Evolutionary conservation across 1,284 basidiomycete genomes (phyloP).

Genomic region (Apiotrichum gamsii): DNA sequence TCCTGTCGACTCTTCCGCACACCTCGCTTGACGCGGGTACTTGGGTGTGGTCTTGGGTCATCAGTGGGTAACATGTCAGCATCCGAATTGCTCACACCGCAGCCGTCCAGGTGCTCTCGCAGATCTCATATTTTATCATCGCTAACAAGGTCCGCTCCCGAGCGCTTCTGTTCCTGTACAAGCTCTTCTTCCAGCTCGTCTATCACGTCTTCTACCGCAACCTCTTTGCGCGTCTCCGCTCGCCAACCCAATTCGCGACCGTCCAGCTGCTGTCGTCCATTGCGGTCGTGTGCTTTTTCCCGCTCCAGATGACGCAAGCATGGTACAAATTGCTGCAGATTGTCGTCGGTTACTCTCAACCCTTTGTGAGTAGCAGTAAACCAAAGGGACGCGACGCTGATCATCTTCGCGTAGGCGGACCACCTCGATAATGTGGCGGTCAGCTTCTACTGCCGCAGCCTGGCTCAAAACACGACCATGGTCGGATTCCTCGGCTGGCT

Average conservation of each 20-base stretch:
- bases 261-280: constrained; percentile 54
- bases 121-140: constrained; percentile 51
- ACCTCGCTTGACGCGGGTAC: constrained; percentile 53
- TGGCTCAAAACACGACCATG: constrained; percentile 56
- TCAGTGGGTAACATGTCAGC: constrained; percentile 34
- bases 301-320: constrained; percentile 51
- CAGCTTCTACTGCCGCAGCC: constrained; percentile 52
- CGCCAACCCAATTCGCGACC: constrained; percentile 49
- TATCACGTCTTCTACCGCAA: constrained; percentile 49
- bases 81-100: neutral
- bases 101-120: constrained; percentile 50
- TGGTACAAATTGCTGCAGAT: constrained; percentile 49
- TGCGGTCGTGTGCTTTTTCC: constrained; percentile 53
- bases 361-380: constrained; percentile 34
- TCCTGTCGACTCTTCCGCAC: constrained; percentile 54
- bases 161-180: constrained; percentile 54
- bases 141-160: constrained; percentile 51
- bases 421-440: constrained; percentile 51
- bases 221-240: constrained; percentile 45
- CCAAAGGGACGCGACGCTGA: too few relatives aligned
- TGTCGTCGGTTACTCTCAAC: constrained; percentile 48
- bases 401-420: constrained; percentile 36
- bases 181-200: constrained; percentile 49
- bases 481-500: constrained; percentile 48
- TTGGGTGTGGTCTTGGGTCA: constrained; percentile 54